Base-by-base conservation (phyloP, 805 yeast genomes). In the Zygotorulaspora danielsina region DNA sequence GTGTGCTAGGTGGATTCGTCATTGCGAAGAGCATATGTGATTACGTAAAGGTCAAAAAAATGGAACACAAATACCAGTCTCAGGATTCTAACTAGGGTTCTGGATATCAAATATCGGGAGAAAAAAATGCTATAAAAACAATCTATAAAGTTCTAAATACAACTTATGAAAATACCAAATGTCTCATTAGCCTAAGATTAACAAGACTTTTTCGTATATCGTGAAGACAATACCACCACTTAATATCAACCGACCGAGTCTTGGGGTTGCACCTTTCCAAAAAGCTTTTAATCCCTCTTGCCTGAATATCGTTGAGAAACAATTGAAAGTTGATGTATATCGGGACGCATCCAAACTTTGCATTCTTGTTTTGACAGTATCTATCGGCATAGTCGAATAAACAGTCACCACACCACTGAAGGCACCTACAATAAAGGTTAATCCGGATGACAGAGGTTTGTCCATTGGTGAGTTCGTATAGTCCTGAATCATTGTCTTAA, bases 181-280 rank as follows among this genome's bases (percentile, higher is more conserved):
- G 9, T n/a, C 10, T 11, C 6, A 15, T 15, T 41, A 54, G 22
- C 53, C 54, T 36, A 67, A 44, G 9, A 66, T 50, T 3, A 55
- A 75, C 62, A 90, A 70, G 69, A 90, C 82, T 66, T 88, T 85
- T 62, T 90, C 98, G 63, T 90, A 90, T 41, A 93, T 85, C 15
- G 97, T 93, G 67, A 90, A 90, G 19, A 93, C 97, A 50, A 90
- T 90, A 54, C 98, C 98, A 45, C 98, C 98, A 65, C 95, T 84
- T 57, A 90, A 72, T 24, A 89, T 78, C 58, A 90, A 73, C 54
- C 98, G 77, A 5, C 97, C 97, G 45, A 90, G 70, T 59, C 98
- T 75, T 32, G 98, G 97, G 2, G 97, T 93, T 24, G 97, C 96
- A 46, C 98, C 98, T 65, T 86, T 86, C 98, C 98, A 90, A 66